Percentiles rank a stretch among this genome's conserved stretches.
Conservation (phyloP, 2,329 filamentous ascomycete genomes). For the Fusarium veterinarium region DNA sequence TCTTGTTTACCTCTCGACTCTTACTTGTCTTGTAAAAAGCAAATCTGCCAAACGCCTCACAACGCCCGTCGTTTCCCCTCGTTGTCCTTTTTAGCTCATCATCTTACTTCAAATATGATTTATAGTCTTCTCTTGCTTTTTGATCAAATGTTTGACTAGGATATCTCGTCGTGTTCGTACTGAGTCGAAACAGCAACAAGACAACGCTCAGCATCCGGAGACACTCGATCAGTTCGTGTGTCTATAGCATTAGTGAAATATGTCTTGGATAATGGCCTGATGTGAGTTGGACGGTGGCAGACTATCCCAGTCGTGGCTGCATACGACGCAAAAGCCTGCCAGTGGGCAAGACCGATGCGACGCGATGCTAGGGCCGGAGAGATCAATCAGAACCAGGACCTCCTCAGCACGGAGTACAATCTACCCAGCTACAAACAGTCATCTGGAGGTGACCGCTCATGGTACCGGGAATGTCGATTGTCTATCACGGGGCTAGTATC, state of each 20-base stretch:
- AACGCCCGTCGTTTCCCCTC: slow-evolving; percentile 18
- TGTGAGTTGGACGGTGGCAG: slow-evolving; percentile 33
- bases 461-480: slow-evolving; percentile 29
- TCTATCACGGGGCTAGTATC: slow-evolving; percentile 19
- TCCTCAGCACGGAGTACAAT: slow-evolving; percentile 41
- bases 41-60: slow-evolving; percentile 26
- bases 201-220: neutral
- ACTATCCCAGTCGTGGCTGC: slow-evolving; percentile 43
- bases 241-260: slow-evolving; percentile 1
- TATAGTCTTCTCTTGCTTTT: neutral
- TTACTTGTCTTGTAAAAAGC: slow-evolving; percentile 37
- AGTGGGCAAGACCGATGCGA: slow-evolving; percentile 30
- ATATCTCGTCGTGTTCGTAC: neutral
- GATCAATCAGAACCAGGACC: slow-evolving; percentile 29
- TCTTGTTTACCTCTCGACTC: slow-evolving; percentile 29
- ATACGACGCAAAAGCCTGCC: slow-evolving; percentile 33
- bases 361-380: slow-evolving; percentile 19
- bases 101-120: neutral
- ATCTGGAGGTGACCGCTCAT: slow-evolving; percentile 17
- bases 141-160: neutral
- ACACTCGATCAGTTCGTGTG: slow-evolving; percentile 3
- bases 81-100: neutral
- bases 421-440: slow-evolving; percentile 11
- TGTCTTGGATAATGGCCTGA: slow-evolving; percentile 41
- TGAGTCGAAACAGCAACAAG: neutral